These are phyloP conservation scores for Metschnikowia aberdeeniae DNA, from an alignment of 805 yeast species.

Conservation along the genomic window DNA sequence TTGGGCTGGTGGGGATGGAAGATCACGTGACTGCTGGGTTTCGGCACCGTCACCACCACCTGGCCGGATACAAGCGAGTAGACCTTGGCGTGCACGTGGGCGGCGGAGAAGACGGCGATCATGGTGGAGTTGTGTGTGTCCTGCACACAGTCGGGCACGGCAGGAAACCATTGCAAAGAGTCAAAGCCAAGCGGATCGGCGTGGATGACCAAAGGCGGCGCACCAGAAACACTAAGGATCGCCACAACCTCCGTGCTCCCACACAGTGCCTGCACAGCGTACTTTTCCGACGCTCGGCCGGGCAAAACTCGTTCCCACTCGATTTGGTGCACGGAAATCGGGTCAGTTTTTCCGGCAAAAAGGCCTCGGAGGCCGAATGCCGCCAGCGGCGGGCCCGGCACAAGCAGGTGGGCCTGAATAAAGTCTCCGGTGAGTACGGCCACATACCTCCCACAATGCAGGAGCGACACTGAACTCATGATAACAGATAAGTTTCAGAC, in stretches of 20 bases:
- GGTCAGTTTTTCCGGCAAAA: too few species aligned
- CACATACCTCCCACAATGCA: conserved; percentile 21
- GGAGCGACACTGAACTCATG: conserved; percentile 5
- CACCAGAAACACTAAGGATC: conserved; percentile 22
- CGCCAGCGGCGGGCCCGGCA: background rate
- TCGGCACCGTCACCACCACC: conserved; percentile 28
- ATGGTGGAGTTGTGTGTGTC: conserved; percentile 27
- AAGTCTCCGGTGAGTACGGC: conserved; percentile 13
- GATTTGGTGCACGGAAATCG: conserved; percentile 1
- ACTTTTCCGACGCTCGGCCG: conserved; percentile 20
- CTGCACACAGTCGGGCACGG: conserved; percentile 7
- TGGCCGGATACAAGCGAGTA: conserved; percentile 37
- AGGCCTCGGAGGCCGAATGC: background rate
- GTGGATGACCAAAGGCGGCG: conserved; percentile 29
- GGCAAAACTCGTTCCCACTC: conserved; percentile 23
- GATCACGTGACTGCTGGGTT: conserved; percentile 25
- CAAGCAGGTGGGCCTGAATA: background rate
- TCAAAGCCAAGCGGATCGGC: conserved; percentile 29
- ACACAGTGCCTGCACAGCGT: conserved; percentile 25
- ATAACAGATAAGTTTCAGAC: too few species aligned
- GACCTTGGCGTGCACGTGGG: conserved; percentile 25
- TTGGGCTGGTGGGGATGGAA: conserved; percentile 17
- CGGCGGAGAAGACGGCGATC: conserved; percentile 27
- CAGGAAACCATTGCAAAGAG: conserved; percentile 33
- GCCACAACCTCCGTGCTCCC: conserved; percentile 19